These are phyloP conservation scores for Aspergillus ochraceoroseus DNA, from an alignment of 2,329 filamentous ascomycete species.

Conservation along the genomic window DNA sequence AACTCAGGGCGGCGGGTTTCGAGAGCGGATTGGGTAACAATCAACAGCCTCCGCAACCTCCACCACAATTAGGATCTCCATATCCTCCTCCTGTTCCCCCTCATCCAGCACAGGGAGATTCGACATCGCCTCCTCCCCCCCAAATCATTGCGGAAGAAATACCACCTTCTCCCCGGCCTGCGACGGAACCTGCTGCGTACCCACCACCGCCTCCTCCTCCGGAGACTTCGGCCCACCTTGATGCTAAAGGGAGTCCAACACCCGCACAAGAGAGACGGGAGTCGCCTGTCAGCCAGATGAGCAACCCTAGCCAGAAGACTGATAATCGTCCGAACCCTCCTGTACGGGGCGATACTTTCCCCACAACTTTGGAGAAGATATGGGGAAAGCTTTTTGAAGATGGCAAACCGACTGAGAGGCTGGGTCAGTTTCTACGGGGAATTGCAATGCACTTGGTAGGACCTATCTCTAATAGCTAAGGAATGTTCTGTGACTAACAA, in stretches of 20 bases:
- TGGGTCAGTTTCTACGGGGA: slow-evolving; percentile 67
- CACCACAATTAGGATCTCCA: slow-evolving; percentile 23
- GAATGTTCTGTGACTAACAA: slow-evolving; percentile 14
- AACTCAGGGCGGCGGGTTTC: slow-evolving; percentile 49
- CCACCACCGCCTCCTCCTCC: slow-evolving; percentile 22
- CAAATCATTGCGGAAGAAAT: slow-evolving; percentile 17
- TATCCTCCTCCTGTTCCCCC: slow-evolving; percentile 17
- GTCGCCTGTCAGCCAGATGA: slow-evolving; percentile 36
- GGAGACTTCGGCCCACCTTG: slow-evolving; percentile 20
- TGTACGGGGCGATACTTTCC: slow-evolving; percentile 37
- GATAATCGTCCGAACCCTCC: slow-evolving; percentile 37
- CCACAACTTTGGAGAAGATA: slow-evolving; percentile 61
- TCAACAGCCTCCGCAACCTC: slow-evolving; percentile 19
- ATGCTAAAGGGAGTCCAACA: slow-evolving; percentile 22
- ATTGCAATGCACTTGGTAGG: slow-evolving; percentile 69
- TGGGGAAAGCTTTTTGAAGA: slow-evolving; percentile 72
- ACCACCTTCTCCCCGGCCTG: slow-evolving; percentile 16
- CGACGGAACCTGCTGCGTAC: slow-evolving; percentile 13
- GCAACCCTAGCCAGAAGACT: slow-evolving; percentile 30
- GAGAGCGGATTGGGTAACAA: slow-evolving; percentile 29
- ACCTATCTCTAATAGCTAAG: neutral
- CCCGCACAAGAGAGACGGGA: slow-evolving; percentile 27
- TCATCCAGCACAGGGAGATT: slow-evolving; percentile 15
- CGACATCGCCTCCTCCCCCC: slow-evolving; percentile 20
- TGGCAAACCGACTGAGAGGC: slow-evolving; percentile 61